Conservation (phyloP, 2,329 filamentous ascomycete species). For the Epichloe uncinata region DNA sequence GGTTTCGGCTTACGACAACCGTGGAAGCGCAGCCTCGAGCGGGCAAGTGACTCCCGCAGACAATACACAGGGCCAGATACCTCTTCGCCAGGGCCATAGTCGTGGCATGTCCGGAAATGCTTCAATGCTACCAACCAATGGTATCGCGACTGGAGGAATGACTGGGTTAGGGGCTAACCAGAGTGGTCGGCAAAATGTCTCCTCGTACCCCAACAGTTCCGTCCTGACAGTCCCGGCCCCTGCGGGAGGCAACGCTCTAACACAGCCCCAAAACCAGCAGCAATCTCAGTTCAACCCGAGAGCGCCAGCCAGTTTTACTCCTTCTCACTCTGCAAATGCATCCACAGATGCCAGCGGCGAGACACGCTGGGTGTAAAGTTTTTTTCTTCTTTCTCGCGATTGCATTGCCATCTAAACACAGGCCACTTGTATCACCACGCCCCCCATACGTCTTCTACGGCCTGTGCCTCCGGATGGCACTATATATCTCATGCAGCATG, state of each 20-base stretch:
- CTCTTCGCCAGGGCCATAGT: conserved; percentile 29
- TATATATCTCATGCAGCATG: conserved; percentile 18
- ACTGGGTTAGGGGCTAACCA: conserved; percentile 9
- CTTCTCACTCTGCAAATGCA: conserved; percentile 12
- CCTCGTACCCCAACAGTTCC: conserved; percentile 21
- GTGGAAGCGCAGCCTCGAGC: conserved; percentile 27
- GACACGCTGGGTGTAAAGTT: conserved; percentile 25
- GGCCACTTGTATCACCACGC: conserved; percentile 18
- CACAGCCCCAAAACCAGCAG: conserved; percentile 13
- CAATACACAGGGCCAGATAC: conserved; percentile 39
- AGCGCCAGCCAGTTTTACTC: conserved; percentile 14
- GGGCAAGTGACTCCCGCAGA: conserved; percentile 41
- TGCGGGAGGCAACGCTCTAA: conserved; percentile 12
- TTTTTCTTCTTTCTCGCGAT: conserved; percentile 7
- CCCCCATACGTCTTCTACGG: conserved; percentile 8
- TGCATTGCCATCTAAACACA: conserved; percentile 12
- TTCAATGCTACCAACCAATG: conserved; percentile 21
- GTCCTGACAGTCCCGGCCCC: conserved; percentile 20
- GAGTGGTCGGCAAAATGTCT: conserved; percentile 19
- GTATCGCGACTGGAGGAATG: conserved; percentile 13
- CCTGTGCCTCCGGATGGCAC: conserved; percentile 12
- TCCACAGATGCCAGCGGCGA: conserved; percentile 19
- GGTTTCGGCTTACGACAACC: conserved; percentile 50
- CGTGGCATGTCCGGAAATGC: conserved; percentile 29
- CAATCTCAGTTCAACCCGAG: conserved; percentile 16